phyloP scores from a whole-genome alignment of 2,329 filamentous ascomycete genomes.

The Colletotrichum godetiae region DNA sequence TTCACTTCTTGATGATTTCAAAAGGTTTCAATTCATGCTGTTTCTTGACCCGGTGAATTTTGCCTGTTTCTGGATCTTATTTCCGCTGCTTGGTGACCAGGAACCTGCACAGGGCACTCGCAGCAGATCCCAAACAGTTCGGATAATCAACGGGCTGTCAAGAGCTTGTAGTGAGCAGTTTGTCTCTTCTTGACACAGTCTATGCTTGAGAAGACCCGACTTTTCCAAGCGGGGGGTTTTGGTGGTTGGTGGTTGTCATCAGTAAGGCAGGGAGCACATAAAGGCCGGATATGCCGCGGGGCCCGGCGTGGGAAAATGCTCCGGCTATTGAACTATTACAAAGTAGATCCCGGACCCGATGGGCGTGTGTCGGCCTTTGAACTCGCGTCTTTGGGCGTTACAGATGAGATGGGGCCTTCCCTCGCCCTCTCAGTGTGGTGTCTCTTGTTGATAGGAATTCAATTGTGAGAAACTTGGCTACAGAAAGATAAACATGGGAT shows the following conservation, averaged over 20 bases:
- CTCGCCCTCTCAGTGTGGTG: neutral
- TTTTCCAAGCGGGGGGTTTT: neutral
- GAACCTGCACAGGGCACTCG: neutral
- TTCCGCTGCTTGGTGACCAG: neutral
- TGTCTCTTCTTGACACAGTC: constrained; percentile 20
- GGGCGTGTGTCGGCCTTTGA: neutral
- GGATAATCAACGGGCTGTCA: neutral
- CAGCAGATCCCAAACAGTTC: neutral
- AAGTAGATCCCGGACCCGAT: constrained; percentile 24
- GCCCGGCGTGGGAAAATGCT: too few species aligned
- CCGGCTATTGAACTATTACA: neutral
- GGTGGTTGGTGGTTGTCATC: neutral
- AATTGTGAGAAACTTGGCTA: neutral
- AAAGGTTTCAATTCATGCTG: neutral
- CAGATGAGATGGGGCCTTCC: neutral
- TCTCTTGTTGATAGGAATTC: neutral
- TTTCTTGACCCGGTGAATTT: neutral
- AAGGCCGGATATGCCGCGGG: neutral
- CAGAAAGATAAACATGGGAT: neutral
- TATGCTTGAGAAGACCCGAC: constrained; percentile 24
- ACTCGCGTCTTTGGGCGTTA: constrained; percentile 2
- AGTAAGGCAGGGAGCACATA: neutral
- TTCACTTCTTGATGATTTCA: constrained; percentile 17
- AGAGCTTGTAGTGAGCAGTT: neutral
- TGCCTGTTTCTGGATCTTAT: neutral